These are phyloP conservation scores for Aphanomyces stellatus DNA, from an alignment of 352 stramenopile species.

Conservation along the genomic window DNA sequence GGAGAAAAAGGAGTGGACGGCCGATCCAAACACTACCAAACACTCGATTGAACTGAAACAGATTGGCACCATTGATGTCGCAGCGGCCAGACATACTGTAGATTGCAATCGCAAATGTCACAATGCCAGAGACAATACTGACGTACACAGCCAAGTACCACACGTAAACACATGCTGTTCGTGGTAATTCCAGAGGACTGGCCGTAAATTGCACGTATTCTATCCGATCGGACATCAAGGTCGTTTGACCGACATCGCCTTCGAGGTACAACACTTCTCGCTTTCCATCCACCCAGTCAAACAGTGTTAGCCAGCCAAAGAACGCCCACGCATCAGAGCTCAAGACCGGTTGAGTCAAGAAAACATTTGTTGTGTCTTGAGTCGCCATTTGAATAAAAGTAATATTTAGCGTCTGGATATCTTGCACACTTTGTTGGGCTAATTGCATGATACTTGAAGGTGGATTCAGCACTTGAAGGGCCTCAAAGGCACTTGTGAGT, in stretches of 20 bases:
- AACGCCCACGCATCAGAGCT: not conserved
- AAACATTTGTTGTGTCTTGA: not conserved
- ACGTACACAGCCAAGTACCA: not conserved
- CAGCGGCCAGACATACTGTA: not conserved
- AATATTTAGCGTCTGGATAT: not conserved
- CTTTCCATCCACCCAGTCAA: not conserved
- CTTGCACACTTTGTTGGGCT: not conserved
- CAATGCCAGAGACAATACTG: not conserved
- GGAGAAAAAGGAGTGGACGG: conserved; percentile 1
- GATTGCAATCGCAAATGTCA: not conserved
- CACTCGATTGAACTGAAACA: conserved; percentile 9
- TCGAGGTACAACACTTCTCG: conserved; percentile 12
- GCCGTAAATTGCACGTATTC: not conserved
- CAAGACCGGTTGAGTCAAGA: not conserved
- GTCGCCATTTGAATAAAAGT: conserved; percentile 6
- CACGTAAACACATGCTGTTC: not conserved
- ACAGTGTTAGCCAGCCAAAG: conserved; percentile 10
- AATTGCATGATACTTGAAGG: not conserved
- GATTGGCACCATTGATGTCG: conserved; percentile 4
- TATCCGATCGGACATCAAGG: not conserved
- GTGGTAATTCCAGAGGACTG: not conserved
- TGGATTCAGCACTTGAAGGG: not conserved
- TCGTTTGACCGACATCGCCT: not conserved
- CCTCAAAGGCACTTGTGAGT: not conserved
- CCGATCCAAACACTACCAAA: conserved; percentile 13